Percentiles rank a stretch among this genome's conserved stretches.
Conservation (phyloP, 1,284 basidiomycete genomes). For the Malassezia dermatis region DNA sequence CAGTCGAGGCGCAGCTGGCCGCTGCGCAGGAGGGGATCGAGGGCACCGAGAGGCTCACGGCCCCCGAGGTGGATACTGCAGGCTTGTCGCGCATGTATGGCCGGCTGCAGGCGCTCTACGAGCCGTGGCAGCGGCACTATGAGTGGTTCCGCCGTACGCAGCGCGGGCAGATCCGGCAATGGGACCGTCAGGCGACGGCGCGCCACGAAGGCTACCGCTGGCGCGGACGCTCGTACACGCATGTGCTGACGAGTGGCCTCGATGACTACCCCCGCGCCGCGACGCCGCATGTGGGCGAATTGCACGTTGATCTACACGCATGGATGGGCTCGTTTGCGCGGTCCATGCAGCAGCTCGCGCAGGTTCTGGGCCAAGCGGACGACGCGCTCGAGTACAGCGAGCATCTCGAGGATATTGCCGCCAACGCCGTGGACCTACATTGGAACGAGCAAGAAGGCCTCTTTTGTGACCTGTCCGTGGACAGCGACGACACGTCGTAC, state of each 20-base stretch:
- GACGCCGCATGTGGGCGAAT: constrained; percentile 73
- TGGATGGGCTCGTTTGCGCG: constrained; percentile 72
- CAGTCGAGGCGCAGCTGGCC: constrained; percentile 53
- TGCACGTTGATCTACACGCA: constrained; percentile 80
- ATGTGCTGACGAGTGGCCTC: constrained; percentile 84
- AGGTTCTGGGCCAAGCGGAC: constrained; percentile 61
- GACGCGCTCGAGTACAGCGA: constrained; percentile 65
- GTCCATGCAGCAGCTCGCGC: constrained; percentile 38
- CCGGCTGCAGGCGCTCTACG: constrained; percentile 66
- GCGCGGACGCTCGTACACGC: constrained; percentile 75
- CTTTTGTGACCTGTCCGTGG: constrained; percentile 81
- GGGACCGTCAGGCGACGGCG: constrained; percentile 67
- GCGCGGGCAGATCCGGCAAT: constrained; percentile 73
- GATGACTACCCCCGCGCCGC: constrained; percentile 81
- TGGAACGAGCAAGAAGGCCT: constrained; percentile 79
- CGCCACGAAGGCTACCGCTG: constrained; percentile 80
- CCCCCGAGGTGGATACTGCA: constrained; percentile 17
- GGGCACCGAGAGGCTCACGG: constrained; percentile 6
- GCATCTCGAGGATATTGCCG: constrained; percentile 67
- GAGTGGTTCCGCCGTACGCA: constrained; percentile 91
- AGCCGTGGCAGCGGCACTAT: constrained; percentile 74
- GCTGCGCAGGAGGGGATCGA: constrained; percentile 14
- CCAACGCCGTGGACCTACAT: constrained; percentile 83
- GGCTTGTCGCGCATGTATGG: constrained; percentile 49
- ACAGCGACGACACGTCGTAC: constrained; percentile 75